Evolutionary conservation across 345 rosid genomes (phyloP).

Genomic region (Euclidium syriacum): DNA sequence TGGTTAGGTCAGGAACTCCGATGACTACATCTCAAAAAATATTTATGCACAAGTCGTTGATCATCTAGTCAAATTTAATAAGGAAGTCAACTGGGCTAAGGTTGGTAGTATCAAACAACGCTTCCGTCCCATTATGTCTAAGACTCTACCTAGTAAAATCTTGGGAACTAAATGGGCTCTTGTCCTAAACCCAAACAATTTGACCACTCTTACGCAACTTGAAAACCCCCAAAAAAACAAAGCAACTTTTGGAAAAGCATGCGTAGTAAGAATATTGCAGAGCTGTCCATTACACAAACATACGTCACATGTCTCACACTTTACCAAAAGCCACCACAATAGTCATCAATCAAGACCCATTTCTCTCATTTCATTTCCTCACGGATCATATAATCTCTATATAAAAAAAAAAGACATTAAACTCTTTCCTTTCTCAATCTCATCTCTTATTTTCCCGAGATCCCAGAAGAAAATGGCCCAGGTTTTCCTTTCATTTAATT

Average conservation of each 20-base stretch:
- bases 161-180: no score
- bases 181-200: no score
- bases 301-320: constrained; percentile 22
- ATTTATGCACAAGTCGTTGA: no score
- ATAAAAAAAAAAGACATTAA: neutral
- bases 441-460: constrained; percentile 13
- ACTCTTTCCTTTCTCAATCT: constrained; percentile 20
- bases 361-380: neutral
- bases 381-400: neutral
- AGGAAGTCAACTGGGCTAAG: no score
- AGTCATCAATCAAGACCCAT: constrained; percentile 12
- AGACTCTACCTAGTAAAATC: no score
- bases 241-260: constrained; percentile 23
- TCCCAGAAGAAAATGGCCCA: constrained; percentile 48
- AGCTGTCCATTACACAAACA: constrained; percentile 17
- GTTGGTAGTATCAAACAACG: no score
- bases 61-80: no score
- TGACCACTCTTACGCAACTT: neutral
- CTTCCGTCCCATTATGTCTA: no score
- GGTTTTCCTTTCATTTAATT: constrained; percentile 32
- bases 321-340: constrained; percentile 28
- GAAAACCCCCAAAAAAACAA: constrained; percentile 13
- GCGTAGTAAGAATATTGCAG: constrained; percentile 8
- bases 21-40: no score
- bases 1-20: no score